These are phyloP conservation scores for Rhododendron vialii DNA, from an alignment of 148 eudicot genomes.

Conservation along the genomic window DNA sequence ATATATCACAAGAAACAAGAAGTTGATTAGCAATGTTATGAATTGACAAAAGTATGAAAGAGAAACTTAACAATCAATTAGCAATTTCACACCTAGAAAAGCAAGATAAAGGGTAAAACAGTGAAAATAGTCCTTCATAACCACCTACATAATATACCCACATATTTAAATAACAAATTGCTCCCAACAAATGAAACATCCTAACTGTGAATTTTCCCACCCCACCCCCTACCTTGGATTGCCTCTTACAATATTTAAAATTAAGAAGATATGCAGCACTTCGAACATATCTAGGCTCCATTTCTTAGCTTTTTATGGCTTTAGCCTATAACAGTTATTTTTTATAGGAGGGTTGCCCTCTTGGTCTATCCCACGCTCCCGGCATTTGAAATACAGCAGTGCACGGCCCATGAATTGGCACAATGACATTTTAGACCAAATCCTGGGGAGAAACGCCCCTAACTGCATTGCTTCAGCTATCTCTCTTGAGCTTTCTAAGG, in stretches of 20 bases:
- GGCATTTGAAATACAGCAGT: neutral
- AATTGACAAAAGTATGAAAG: neutral
- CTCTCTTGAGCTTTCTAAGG: neutral
- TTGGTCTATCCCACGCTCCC: neutral
- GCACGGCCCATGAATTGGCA: neutral
- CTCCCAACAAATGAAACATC: neutral
- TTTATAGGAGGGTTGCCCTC: neutral
- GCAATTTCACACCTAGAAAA: neutral
- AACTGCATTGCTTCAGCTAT: neutral
- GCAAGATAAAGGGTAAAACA: neutral
- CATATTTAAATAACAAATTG: neutral
- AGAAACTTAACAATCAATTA: neutral
- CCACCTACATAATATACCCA: neutral
- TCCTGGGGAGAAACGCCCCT: neutral
- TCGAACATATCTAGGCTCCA: neutral
- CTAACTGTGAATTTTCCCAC: neutral
- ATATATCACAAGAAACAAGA: neutral
- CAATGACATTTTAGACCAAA: neutral
- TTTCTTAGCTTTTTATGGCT: neutral
- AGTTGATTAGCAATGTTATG: neutral
- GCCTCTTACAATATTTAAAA: neutral
- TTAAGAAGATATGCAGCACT: neutral
- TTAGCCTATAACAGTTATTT: neutral
- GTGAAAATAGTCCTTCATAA: neutral
- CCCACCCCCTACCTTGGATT: neutral